Percentiles rank a stretch among this genome's conserved stretches.
phyloP scores from a whole-genome alignment of 495 filamentous ascomycete genomes.

The Penicillium robsamsonii region DNA sequence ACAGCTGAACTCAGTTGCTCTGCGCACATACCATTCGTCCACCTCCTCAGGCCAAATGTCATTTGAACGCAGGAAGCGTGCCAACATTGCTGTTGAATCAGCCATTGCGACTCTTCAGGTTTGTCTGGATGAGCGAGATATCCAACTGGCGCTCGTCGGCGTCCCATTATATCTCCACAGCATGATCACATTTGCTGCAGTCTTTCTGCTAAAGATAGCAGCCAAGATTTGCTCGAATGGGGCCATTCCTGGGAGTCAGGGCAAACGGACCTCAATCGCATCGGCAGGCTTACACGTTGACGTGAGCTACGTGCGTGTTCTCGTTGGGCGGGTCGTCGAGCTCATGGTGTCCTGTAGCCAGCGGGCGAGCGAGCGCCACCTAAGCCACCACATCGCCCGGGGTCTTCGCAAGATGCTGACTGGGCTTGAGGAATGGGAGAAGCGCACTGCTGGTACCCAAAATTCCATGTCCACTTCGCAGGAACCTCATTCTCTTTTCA shows the following conservation, averaged over 20 bases:
- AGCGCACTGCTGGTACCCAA: constrained; percentile 29
- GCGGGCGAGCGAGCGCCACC: constrained; percentile 51
- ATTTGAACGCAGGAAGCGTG: constrained; percentile 50
- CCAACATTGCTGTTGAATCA: constrained; percentile 53
- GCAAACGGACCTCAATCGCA: constrained; percentile 44
- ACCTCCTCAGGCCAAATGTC: constrained; percentile 50
- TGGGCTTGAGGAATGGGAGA: constrained; percentile 49
- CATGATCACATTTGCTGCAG: constrained; percentile 57
- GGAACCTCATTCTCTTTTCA: constrained; percentile 38
- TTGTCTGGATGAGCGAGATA: constrained; percentile 51
- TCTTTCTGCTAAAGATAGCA: constrained; percentile 54
- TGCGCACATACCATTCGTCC: constrained; percentile 53
- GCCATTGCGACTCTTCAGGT: constrained; percentile 51
- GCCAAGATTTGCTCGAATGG: constrained; percentile 43
- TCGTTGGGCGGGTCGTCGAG: constrained; percentile 46
- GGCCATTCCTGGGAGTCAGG: constrained; percentile 19
- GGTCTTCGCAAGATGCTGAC: constrained; percentile 54
- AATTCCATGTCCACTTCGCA: constrained; percentile 21
- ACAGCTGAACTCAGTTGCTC: constrained; percentile 56
- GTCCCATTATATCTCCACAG: constrained; percentile 54
- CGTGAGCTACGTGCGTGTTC: constrained; percentile 41
- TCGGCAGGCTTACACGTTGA: constrained; percentile 43
- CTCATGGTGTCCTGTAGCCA: constrained; percentile 50
- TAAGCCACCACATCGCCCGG: constrained; percentile 53
- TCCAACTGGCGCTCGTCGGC: constrained; percentile 49